phyloP scores from a whole-genome alignment of 805 yeast species.

The Kodamaea lidongshanica region DNA sequence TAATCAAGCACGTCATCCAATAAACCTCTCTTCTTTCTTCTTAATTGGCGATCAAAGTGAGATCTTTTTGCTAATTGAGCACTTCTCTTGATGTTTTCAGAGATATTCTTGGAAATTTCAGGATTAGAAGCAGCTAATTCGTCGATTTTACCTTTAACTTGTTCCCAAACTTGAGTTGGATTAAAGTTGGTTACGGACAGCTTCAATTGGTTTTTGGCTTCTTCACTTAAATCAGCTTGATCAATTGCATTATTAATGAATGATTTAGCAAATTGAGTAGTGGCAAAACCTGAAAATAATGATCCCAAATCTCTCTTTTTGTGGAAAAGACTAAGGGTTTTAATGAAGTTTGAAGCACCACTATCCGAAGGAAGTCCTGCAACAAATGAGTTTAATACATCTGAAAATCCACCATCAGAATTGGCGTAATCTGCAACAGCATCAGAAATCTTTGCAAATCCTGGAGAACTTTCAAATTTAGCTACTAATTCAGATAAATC shows the following conservation, averaged over 20 bases:
- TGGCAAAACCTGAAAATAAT: slow-evolving; percentile 5
- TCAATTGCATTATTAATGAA: slow-evolving; percentile 6
- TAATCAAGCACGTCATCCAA: slow-evolving; percentile 9
- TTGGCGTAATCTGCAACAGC: slow-evolving; percentile 13
- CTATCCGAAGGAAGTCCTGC: slow-evolving; percentile 7
- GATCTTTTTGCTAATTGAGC: slow-evolving; percentile 11
- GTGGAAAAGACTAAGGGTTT: slow-evolving; percentile 10
- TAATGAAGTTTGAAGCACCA: slow-evolving; percentile 15
- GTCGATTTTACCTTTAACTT: slow-evolving; percentile 6
- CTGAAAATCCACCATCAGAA: slow-evolving; percentile 12
- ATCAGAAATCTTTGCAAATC: slow-evolving; percentile 11
- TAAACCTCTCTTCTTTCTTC: slow-evolving; percentile 6
- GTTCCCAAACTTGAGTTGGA: slow-evolving; percentile 7
- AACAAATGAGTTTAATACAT: slow-evolving; percentile 11
- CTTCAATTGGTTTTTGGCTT: slow-evolving; percentile 7
- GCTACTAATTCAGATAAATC: slow-evolving; percentile 13
- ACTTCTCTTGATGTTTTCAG: slow-evolving; percentile 8
- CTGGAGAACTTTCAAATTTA: slow-evolving; percentile 14
- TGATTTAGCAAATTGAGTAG: slow-evolving; percentile 10
- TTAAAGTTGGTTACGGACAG: slow-evolving; percentile 12
- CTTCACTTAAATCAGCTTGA: slow-evolving; percentile 11
- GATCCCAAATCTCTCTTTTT: slow-evolving; percentile 5
- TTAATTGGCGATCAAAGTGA: slow-evolving; percentile 7
- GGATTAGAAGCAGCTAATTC: slow-evolving; percentile 6
- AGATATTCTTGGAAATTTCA: slow-evolving; percentile 3